Base-by-base conservation (phyloP, 2,329 filamentous ascomycete species). In the Colletotrichum sp. region DNA sequence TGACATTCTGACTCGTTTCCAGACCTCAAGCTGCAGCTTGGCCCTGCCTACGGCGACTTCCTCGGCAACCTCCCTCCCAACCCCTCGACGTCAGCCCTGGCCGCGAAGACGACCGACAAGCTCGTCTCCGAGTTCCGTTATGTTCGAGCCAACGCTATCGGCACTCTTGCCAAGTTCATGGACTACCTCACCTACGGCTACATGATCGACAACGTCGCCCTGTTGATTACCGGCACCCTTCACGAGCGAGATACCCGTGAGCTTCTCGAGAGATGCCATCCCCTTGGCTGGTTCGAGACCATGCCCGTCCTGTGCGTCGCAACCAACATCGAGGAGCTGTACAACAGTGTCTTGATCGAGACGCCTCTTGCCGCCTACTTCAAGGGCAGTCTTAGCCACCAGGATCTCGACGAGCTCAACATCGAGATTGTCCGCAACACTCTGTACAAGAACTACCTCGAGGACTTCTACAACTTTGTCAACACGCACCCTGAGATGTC, bases 351-450 rank as follows among this genome's bases (percentile, higher is more conserved):
- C 21, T 88, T 99, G 79, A 96, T 99, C 79, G 97, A 99, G 88
- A 99, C 97, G 5, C 97, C 97, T 6, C 90, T 99, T 63, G 97
- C 97, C 16, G 93, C 95, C 10, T 99, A 98, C 87, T 99, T 99
- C 91, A 98, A 99, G 88, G 95, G 96, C 80, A 98, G 94, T 79
- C 90, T 99, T 76, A 97, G 94, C 86, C 96, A 98, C 85, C 96
- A 98, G 84, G 97, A 99, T 83, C 90, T 99, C 65, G 97, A 99
- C 86, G 97, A 99, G 88, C 90, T 99, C 81, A 99, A 99, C 87
- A 99, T 99, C 81, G 97, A 99, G 87, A 99, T 99, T 85, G 95
- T 99, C 74, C 94, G 97, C 78, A 99, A 99, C 86, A 99, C 96
- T 1, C 89, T 99, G 43, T 99, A 98, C 90, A 99, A 99, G 91